Evolutionary conservation across 176 grass and related monocot genomes (phyloP).

Genomic region (Carex myosuroides): DNA sequence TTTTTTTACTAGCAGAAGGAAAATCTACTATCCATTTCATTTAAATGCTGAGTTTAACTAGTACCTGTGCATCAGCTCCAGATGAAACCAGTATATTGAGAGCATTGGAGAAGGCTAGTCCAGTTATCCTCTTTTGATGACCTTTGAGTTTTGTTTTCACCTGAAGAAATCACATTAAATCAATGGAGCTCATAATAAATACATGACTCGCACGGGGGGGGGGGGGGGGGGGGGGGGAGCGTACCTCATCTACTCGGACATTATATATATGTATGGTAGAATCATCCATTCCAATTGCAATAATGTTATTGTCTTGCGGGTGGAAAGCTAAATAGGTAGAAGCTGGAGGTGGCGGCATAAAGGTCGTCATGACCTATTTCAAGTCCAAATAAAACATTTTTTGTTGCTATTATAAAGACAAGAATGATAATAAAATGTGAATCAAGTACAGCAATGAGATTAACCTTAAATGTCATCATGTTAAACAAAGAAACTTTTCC

Average conservation of each 20-base stretch:
- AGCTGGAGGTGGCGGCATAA: conserved; percentile 83
- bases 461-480: conserved; percentile 99
- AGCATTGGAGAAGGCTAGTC: conserved; percentile 78
- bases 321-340: conserved; percentile 97
- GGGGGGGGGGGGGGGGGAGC: background rate
- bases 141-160: conserved; percentile 91
- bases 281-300: conserved; percentile 99
- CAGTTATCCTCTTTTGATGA: conserved; percentile 90
- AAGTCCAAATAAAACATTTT: conserved; percentile 21
- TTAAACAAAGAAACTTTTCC: conserved; percentile 98
- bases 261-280: conserved; percentile 99
- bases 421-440: conserved; percentile 14
- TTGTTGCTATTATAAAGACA: background rate
- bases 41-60: background rate
- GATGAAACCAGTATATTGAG: conserved; percentile 85
- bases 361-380: conserved; percentile 91
- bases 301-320: conserved; percentile 95
- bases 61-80: conserved; percentile 94
- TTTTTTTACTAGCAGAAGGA: background rate
- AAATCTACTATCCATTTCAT: background rate
- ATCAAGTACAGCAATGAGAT: conserved; percentile 3
- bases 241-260: conserved; percentile 96
- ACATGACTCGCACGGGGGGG: background rate
- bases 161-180: conserved; percentile 39
- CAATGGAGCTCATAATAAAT: conserved; percentile 22